Conservation (phyloP, 73 alveolate species). For the Paramecium biaurelia region DNA sequence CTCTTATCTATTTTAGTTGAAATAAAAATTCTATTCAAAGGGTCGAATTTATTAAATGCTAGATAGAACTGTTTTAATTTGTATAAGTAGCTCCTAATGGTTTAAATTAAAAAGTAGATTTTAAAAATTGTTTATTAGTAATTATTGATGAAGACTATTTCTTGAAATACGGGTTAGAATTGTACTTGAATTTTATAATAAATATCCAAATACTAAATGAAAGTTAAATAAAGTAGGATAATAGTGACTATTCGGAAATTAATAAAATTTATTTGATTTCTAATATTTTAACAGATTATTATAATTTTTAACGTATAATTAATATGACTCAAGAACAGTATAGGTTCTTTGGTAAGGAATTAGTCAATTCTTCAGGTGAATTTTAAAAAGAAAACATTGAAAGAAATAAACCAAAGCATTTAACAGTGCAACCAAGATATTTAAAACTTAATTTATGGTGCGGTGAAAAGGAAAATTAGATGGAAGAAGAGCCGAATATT, state of each 20-base stretch:
- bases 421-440: background rate
- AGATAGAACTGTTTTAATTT: too few relatives aligned
- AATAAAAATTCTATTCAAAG: too few relatives aligned
- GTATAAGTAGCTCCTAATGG: too few relatives aligned
- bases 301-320: constrained; percentile 23
- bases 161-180: too few relatives aligned
- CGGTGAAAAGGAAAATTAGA: constrained; percentile 1
- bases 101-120: too few relatives aligned
- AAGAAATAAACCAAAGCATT: background rate
- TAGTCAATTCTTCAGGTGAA: constrained; percentile 15
- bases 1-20: too few relatives aligned
- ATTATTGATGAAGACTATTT: too few relatives aligned
- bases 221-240: background rate
- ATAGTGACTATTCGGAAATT: background rate
- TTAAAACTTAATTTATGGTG: background rate
- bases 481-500: background rate
- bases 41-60: too few relatives aligned
- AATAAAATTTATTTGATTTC: background rate
- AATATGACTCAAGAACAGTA: background rate
- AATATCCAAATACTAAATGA: background rate
- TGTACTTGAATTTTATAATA: too few relatives aligned
- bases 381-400: background rate
- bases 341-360: constrained; percentile 17
- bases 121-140: too few relatives aligned
- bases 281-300: constrained; percentile 13